Conservation (phyloP, 2,329 filamentous ascomycete species). For the Ascochyta koolunga region DNA sequence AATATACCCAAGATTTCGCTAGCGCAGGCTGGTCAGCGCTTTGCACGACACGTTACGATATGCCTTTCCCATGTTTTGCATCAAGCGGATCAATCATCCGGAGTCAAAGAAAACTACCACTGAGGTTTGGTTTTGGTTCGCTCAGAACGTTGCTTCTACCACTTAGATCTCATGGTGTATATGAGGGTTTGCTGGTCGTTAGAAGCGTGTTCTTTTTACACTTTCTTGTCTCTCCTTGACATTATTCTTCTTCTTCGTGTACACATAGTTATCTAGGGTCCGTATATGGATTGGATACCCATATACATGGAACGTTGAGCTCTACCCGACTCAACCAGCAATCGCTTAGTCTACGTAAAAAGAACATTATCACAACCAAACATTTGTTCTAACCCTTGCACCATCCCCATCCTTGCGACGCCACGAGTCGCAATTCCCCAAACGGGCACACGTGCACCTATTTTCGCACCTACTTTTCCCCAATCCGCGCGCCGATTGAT, state of each 20-base stretch:
- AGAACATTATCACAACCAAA: slow-evolving; percentile 1
- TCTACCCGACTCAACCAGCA: slow-evolving; percentile 16
- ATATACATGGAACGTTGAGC: slow-evolving; percentile 19
- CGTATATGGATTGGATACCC: slow-evolving; percentile 27
- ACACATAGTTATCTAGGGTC: slow-evolving; percentile 24
- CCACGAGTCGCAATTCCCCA: slow-evolving; percentile 2
- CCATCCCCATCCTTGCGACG: slow-evolving; percentile 11
- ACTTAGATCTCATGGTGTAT: slow-evolving; percentile 29
- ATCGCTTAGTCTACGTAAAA: slow-evolving; percentile 20
- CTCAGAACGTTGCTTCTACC: slow-evolving; percentile 17
- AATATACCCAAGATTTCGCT: slow-evolving; percentile 44
- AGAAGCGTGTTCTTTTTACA: slow-evolving; percentile 11
- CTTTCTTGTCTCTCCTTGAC: slow-evolving; percentile 41
- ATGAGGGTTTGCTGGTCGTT: slow-evolving; percentile 23
- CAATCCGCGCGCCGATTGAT: background rate
- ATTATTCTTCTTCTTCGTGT: slow-evolving; percentile 30
- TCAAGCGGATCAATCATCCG: slow-evolving; percentile 31
- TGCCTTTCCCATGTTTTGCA: slow-evolving; percentile 24
- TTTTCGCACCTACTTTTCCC: background rate
- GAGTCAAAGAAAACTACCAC: slow-evolving; percentile 29
- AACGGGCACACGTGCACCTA: background rate
- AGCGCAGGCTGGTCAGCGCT: slow-evolving; percentile 50
- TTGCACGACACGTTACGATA: slow-evolving; percentile 47
- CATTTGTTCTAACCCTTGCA: background rate
- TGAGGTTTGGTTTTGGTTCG: slow-evolving; percentile 20